Conservation (phyloP, 1,284 basidiomycete species). For the Apiotrichum brassicae region DNA sequence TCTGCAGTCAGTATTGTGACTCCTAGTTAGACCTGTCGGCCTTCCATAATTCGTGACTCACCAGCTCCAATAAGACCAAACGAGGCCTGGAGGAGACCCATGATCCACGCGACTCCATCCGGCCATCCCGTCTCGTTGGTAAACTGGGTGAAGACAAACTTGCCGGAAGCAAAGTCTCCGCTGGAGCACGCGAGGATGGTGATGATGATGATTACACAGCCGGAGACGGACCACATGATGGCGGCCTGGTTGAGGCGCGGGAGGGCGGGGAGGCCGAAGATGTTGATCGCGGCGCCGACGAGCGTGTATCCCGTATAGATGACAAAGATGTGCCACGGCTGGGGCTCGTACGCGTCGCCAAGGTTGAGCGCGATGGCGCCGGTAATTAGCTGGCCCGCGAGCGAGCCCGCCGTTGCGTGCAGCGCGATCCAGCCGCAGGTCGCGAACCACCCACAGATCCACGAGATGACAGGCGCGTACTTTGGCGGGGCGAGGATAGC, state of each 20-base stretch:
- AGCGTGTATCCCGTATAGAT: slow-evolving; percentile 32
- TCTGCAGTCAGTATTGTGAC: too few species aligned
- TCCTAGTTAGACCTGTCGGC: too few species aligned
- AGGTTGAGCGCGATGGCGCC: slow-evolving; percentile 39
- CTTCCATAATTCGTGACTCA: slow-evolving; percentile 12
- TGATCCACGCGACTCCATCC: slow-evolving; percentile 48
- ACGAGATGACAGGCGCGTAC: not conserved
- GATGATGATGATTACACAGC: slow-evolving; percentile 45
- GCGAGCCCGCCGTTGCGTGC: slow-evolving; percentile 33
- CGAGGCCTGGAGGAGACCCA: slow-evolving; percentile 45
- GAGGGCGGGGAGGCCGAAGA: slow-evolving; percentile 34
- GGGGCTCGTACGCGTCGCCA: slow-evolving; percentile 26
- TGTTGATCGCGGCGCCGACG: slow-evolving; percentile 33
- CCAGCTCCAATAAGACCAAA: slow-evolving; percentile 44
- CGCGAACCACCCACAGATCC: slow-evolving; percentile 1
- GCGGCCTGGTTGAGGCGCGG: slow-evolving; percentile 40
- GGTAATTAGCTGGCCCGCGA: slow-evolving; percentile 38
- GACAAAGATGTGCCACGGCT: slow-evolving; percentile 34
- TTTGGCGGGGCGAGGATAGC: slow-evolving; percentile 26
- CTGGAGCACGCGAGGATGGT: slow-evolving; percentile 39
- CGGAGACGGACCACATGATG: slow-evolving; percentile 34
- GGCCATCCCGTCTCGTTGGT: slow-evolving; percentile 50
- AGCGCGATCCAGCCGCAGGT: slow-evolving; percentile 43
- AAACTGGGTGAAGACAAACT: slow-evolving; percentile 47
- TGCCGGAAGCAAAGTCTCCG: slow-evolving; percentile 41